Base-by-base conservation (phyloP, 2,329 filamentous ascomycete species). In the Penicillium sp. region DNA sequence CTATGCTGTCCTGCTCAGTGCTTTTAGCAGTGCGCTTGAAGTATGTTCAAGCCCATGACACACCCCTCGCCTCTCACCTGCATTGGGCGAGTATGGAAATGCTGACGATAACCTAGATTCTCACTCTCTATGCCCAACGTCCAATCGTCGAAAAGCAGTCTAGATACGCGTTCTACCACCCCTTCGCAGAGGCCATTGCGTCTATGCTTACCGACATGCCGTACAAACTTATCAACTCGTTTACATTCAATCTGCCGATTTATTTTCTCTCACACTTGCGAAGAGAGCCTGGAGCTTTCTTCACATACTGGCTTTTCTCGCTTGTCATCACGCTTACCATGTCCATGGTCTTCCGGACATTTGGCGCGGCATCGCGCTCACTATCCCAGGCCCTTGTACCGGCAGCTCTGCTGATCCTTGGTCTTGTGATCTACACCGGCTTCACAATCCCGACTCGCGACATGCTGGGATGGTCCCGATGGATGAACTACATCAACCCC, bases 231-330 rank as follows among this genome's bases (percentile, higher is more conserved):
- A 49, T 77, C n/a, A 93, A 92, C 69, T 79, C 86, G 1, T 84
- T 96, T 65, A 78, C 86, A 3, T 96, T 96, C 83, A 96, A 96
- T 73, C 56, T 93, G 30, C 84, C 87, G 1, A 78, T 97, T 3
- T 97, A 97, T 79, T 97, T 97, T 78, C 89, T 97, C 86, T 90
- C 91, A 0, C 90, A 93, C 66, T 81, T 97, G 31, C 86, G 90
- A 58, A 85, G 92, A 56, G 88, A 90, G 65, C 81, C 91, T 0
- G 90, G 89, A 1, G 79, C 88, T 0, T 97, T 95, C 82, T 97
- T 97, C 83, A 90, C 92, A 79, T 96, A 92, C 84, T 77, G 92
- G 62, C 81, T 97, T 56, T 85, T 94, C 71, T 90, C 88, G 2
- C 91, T 95, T 77, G 74, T 85, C 62, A 88, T 87, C 1, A 91